A percentile compares a stretch with the other conserved stretches of the same genome.
Conservation (phyloP, 192 early-diverging fungal genomes). For the Gorgonomyces haynaldii region DNA sequence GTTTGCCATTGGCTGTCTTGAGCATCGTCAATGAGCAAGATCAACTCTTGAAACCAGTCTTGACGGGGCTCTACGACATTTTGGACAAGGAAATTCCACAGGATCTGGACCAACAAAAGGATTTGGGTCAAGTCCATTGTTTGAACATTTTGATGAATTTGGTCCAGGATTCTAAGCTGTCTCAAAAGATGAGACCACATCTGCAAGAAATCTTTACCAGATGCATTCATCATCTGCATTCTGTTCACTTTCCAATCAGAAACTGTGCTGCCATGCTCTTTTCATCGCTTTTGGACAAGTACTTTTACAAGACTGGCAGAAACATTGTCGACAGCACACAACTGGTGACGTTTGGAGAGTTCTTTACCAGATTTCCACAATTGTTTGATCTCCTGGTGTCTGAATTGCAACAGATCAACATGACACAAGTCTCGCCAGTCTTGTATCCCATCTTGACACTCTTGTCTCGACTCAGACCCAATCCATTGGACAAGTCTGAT, state of each 20-base stretch:
- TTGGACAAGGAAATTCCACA: constrained; percentile 39
- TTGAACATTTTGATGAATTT: constrained; percentile 79
- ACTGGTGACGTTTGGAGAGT: constrained; percentile 73
- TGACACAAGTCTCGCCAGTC: constrained; percentile 58
- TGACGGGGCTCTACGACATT: constrained; percentile 14
- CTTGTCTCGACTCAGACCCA: constrained; percentile 64
- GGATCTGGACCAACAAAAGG: constrained; percentile 53
- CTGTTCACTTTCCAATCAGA: constrained; percentile 76
- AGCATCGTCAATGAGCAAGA: constrained; percentile 53
- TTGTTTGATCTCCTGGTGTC: constrained; percentile 65
- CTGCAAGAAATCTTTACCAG: constrained; percentile 65
- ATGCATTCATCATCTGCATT: constrained; percentile 70
- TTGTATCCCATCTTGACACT: constrained; percentile 85
- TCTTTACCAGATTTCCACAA: constrained; percentile 78
- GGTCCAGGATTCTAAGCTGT: constrained; percentile 72
- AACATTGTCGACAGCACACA: constrained; percentile 62
- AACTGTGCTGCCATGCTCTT: constrained; percentile 92
- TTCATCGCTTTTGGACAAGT: constrained; percentile 67
- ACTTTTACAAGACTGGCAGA: constrained; percentile 61
- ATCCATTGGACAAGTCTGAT: constrained; percentile 3
- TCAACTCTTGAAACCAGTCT: not conserved
- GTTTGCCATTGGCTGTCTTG: constrained; percentile 72
- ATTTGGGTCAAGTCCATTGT: constrained; percentile 87
- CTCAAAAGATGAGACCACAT: constrained; percentile 60
- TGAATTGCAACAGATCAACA: constrained; percentile 51